These are phyloP conservation scores for Actinomortierella wolfii DNA, from an alignment of 371 early-diverging fungal genomes.

Conservation along the genomic window DNA sequence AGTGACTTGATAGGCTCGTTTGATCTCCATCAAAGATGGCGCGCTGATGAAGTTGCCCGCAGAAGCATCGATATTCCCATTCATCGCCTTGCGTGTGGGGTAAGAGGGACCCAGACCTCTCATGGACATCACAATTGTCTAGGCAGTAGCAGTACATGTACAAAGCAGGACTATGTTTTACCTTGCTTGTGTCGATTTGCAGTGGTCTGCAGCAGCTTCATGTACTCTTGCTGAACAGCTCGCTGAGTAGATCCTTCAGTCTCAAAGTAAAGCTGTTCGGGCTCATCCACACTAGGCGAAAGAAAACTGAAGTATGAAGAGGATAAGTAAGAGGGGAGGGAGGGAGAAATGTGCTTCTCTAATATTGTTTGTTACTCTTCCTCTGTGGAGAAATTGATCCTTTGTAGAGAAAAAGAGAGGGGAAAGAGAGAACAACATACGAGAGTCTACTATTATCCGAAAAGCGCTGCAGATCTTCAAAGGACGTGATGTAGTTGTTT, in stretches of 20 bases:
- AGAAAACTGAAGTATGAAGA: conserved; percentile 25
- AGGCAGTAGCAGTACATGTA: background rate
- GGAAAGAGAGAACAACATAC: conserved; percentile 4
- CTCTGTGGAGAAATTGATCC: background rate
- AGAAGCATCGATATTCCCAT: too few relatives aligned
- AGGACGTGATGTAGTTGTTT: conserved; percentile 26
- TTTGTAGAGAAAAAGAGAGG: background rate
- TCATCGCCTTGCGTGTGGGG: too few relatives aligned
- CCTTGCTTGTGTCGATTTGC: conserved; percentile 47
- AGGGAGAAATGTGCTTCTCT: too few relatives aligned
- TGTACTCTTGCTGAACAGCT: conserved; percentile 29
- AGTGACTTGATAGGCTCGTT: background rate
- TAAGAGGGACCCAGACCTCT: too few relatives aligned
- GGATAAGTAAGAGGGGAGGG: background rate
- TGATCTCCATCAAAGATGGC: too few relatives aligned
- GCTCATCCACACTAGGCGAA: conserved; percentile 18
- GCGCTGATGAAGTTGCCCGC: background rate
- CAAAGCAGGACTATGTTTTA: conserved; percentile 6
- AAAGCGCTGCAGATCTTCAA: conserved; percentile 23
- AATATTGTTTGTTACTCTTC: background rate
- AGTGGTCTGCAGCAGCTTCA: conserved; percentile 27
- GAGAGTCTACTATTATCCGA: conserved; percentile 28
- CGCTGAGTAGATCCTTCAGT: conserved; percentile 16
- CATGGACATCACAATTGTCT: too few relatives aligned
- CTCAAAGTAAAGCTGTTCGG: conserved; percentile 23